Evolutionary conservation across 2,329 filamentous ascomycete genomes (phyloP), one percentile per base, ranked within the genome.

Genomic region (Colletotrichum paranaense): DNA sequence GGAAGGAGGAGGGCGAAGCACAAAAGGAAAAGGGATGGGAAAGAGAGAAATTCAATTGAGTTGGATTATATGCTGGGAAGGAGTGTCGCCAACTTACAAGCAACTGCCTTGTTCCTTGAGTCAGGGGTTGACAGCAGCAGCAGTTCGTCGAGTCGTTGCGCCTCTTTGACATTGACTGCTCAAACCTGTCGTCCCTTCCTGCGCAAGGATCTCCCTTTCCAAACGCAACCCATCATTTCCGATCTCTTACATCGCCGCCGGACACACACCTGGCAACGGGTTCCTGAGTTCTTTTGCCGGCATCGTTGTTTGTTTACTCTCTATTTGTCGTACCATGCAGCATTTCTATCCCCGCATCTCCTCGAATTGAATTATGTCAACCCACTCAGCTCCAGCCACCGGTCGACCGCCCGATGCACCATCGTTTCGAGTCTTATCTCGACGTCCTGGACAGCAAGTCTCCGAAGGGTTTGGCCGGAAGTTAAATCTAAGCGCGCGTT

Each of bases 401-500:
- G 38, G 56, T 16, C 67, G 62, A 28, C 67, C 30, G 35, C 22
- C 28, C 22, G 26, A 64, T 22, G 35, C 24, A 6, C 71, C 67
- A 16, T 62, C 67, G 24, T 73, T 73, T 32, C 71, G 46, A 8
- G 26, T 65, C 32, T 35, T 62, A 9, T 24, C 60, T 14, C 3
- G 26, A 12, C 60, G 22, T 2, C 22, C 56, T 42, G 38, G 11
- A 22, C 12, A 66, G 16, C 32, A 49, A 49, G 35, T n/a, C 38
- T 56, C 12, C 5, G 71, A 71, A 6, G 55, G 52, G 1, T 12
- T 52, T n/a, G 60, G 22, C 9, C n/a, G 24, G n/a, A 66, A 32
- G 22, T 7, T 69, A 24, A 85, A 85, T 5, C 74, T 86, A 22
- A 75, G 81, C 19, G 79, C 79, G 62, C 86, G 87, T 77, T 78